Percentiles rank a stretch among this genome's conserved stretches.
Conservation (phyloP, 169 alveolate genomes). For the Plasmodium berghei region DNA sequence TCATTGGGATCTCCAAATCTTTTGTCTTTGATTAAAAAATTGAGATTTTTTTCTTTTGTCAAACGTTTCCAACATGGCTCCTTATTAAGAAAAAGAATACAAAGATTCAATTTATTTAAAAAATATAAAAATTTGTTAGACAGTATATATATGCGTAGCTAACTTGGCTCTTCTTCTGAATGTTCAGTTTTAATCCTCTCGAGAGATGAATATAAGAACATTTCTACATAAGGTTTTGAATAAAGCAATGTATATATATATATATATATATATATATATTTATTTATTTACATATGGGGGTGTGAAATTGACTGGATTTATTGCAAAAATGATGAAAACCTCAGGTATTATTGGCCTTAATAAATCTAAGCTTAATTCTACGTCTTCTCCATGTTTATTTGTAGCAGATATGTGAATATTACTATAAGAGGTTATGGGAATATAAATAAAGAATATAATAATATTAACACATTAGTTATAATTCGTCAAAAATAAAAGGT, state of each 20-base stretch:
- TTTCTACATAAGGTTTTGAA: constrained; percentile 6
- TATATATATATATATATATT: not conserved
- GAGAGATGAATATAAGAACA: constrained; percentile 16
- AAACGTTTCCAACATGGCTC: constrained; percentile 77
- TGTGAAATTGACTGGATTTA: not conserved
- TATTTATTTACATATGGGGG: not conserved
- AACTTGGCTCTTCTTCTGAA: constrained; percentile 51
- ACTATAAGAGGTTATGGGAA: constrained; percentile 8
- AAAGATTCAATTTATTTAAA: not conserved
- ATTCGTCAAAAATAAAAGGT: not conserved
- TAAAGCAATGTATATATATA: not conserved
- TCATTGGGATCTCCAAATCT: constrained; percentile 56
- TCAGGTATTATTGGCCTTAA: constrained; percentile 67
- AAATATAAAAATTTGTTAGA: not conserved
- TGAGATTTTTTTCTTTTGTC: constrained; percentile 32
- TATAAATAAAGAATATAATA: not conserved
- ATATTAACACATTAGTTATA: too few relatives aligned
- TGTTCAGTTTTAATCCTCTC: constrained; percentile 35
- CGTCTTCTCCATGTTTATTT: constrained; percentile 34
- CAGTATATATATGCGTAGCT: not conserved
- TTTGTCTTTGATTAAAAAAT: constrained; percentile 57
- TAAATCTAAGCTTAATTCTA: constrained; percentile 34
- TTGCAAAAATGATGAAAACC: constrained; percentile 13
- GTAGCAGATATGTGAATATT: constrained; percentile 40
- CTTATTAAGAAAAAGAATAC: constrained; percentile 1